Percentiles rank a stretch among this genome's conserved stretches.
Conservation (phyloP, 2,329 filamentous ascomycete genomes). For the Diplodia corticola region DNA sequence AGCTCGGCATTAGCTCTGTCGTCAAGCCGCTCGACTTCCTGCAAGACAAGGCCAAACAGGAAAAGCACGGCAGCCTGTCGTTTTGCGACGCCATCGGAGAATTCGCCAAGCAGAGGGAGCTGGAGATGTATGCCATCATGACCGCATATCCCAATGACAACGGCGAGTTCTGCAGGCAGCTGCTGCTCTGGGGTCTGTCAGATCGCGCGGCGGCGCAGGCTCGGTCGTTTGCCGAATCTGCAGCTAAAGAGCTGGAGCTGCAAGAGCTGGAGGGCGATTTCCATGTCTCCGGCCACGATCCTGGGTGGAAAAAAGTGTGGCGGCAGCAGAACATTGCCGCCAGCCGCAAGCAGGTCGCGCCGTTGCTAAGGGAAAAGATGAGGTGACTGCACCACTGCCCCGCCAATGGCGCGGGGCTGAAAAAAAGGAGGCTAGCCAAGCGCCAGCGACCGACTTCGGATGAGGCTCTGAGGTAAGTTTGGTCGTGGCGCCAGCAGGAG, state of each 20-base stretch:
- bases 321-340: slow-evolving; percentile 60
- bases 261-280: slow-evolving; percentile 52
- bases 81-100: slow-evolving; percentile 53
- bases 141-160: slow-evolving; percentile 59
- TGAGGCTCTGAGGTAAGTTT: slow-evolving; percentile 20
- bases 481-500: slow-evolving; percentile 18
- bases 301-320: slow-evolving; percentile 63
- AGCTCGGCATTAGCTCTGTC: slow-evolving; percentile 67
- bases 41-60: slow-evolving; percentile 52
- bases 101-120: slow-evolving; percentile 57
- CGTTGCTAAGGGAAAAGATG: slow-evolving; percentile 52
- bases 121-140: slow-evolving; percentile 70
- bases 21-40: slow-evolving; percentile 65
- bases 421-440: slow-evolving; percentile 19
- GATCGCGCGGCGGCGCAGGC: slow-evolving; percentile 53
- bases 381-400: slow-evolving; percentile 12
- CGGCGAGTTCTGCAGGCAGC: slow-evolving; percentile 63
- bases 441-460: slow-evolving; percentile 14
- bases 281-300: slow-evolving; percentile 35
- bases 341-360: slow-evolving; percentile 64
- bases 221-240: slow-evolving; percentile 54
- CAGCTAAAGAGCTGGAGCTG: slow-evolving; percentile 56
- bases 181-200: slow-evolving; percentile 66
- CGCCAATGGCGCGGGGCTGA: slow-evolving; percentile 4
- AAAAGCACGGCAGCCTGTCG: slow-evolving; percentile 33